Evolutionary conservation across 306 rosid species (phyloP), one percentile per base, ranked within the genome.

Genomic region (Gillenia trifoliata): DNA sequence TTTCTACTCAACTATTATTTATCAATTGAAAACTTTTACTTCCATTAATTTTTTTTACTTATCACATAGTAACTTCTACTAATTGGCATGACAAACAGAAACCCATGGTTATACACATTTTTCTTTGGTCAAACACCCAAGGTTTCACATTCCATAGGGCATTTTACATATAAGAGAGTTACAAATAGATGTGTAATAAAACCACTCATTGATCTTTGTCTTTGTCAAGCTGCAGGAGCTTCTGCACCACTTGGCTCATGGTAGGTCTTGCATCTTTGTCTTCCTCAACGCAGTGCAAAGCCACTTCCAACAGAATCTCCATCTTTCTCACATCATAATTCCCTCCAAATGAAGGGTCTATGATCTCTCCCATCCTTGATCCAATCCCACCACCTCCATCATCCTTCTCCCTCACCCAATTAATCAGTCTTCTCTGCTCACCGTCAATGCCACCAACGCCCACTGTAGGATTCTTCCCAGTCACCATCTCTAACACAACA

Each of bases 221-320:
- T 20, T 70, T n/a, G 30, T 57, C 22, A 26, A 52, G 31, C 22
- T 3, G 64, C 3, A 28, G 38, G 75, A 88, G 92, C 60, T 73
- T 78, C 59, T 86, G 84, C 23, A 67, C 83, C 0, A 90, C 89
- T 68, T 84, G 89, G 38, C 87, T 84, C 96, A 88, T 86, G 9
- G 87, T 75, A 0, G 96, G 90, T 73, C 96, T 86, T 66, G 82
- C 70, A 28, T 80, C 75, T 88, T 72, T 90, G 60, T 88, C 84
- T 79, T 88, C 92, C 68, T 81, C 62, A 15, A 82, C 90, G 47
- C 96, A 90, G 22, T 61, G 81, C 62, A 90, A 22, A 82, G 88
- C 89, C 11, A 85, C 74, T 40, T 16, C 64, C 2, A 31, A 74
- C 66, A 86, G 61, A 76, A 23, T 77, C 77, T 77, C 83, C 80